These are phyloP conservation scores for Cyberlindnera mississippiensis DNA, from an alignment of 805 yeast species.

Conservation along the genomic window DNA sequence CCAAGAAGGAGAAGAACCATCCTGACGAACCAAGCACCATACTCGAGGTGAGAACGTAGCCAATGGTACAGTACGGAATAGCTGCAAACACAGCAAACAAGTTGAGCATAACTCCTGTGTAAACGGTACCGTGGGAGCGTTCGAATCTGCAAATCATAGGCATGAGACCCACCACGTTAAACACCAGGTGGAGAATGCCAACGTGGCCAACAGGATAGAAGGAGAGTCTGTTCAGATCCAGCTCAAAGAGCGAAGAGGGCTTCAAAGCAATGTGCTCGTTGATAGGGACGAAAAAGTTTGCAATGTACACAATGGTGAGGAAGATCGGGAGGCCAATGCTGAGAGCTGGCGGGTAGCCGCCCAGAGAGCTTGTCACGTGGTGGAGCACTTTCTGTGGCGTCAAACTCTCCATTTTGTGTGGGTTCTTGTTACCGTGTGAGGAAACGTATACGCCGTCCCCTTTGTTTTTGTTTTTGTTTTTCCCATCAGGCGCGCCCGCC, in stretches of 20 bases:
- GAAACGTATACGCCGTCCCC: neutral
- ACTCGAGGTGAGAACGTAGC: conserved; percentile 41
- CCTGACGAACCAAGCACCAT: conserved; percentile 67
- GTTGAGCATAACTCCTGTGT: conserved; percentile 78
- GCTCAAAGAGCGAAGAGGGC: conserved; percentile 49
- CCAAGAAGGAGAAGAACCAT: conserved; percentile 64
- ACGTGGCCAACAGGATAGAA: conserved; percentile 70
- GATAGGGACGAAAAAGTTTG: conserved; percentile 29
- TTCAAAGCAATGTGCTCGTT: conserved; percentile 43
- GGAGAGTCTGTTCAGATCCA: conserved; percentile 42
- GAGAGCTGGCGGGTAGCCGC: conserved; percentile 49
- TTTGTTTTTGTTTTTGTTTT: conserved; percentile 1
- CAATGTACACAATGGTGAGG: conserved; percentile 40
- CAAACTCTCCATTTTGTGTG: neutral
- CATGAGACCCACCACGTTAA: conserved; percentile 54
- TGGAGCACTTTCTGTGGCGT: neutral
- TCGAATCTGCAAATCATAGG: conserved; percentile 67
- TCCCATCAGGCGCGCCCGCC: no score
- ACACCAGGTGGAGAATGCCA: conserved; percentile 53
- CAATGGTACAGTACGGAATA: conserved; percentile 25
- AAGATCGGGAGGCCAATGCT: conserved; percentile 60
- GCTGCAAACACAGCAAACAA: conserved; percentile 68
- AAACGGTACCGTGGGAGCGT: conserved; percentile 72
- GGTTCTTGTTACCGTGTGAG: no score
- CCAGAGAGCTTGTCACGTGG: conserved; percentile 3